Conservation (phyloP, 1,139 yeast species). For the Candida anutae region DNA sequence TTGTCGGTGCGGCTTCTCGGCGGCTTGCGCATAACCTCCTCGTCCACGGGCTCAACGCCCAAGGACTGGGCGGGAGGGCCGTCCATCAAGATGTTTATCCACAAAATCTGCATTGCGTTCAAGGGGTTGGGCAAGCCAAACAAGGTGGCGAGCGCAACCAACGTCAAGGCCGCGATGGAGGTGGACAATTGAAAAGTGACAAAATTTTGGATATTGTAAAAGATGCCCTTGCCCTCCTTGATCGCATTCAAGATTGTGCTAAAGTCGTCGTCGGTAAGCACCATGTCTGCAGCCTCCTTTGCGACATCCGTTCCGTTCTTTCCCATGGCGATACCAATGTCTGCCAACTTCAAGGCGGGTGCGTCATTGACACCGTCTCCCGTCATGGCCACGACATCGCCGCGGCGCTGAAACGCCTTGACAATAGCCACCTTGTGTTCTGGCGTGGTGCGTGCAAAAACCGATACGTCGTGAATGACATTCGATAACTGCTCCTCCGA, state of each 20-base stretch:
- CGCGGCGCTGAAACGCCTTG: constrained; percentile 82
- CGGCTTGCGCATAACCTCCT: constrained; percentile 88
- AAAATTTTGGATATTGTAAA: constrained; percentile 88
- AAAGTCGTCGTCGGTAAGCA: constrained; percentile 91
- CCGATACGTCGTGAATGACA: constrained; percentile 74
- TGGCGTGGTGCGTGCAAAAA: constrained; percentile 95
- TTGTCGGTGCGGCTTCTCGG: constrained; percentile 83
- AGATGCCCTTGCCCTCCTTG: constrained; percentile 95
- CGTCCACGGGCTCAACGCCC: constrained; percentile 96
- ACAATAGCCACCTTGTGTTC: constrained; percentile 92
- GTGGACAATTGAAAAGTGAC: constrained; percentile 92
- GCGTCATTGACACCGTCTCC: constrained; percentile 99
- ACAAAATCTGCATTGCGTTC: constrained; percentile 95
- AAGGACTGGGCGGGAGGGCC: constrained; percentile 98
- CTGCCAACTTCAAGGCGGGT: constrained; percentile 95
- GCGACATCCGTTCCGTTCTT: constrained; percentile 96
- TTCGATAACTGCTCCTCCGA: constrained; percentile 61
- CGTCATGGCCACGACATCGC: constrained; percentile 97
- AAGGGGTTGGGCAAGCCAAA: constrained; percentile 91
- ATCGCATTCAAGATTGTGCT: constrained; percentile 87
- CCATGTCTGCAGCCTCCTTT: constrained; percentile 98
- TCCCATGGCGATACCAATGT: constrained; percentile 97
- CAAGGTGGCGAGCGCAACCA: constrained; percentile 80
- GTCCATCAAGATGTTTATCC: constrained; percentile 97
- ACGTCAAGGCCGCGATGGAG: constrained; percentile 86